These are phyloP conservation scores for Cudoniella acicularis DNA, from an alignment of 495 filamentous ascomycete genomes.

Conservation along the genomic window DNA sequence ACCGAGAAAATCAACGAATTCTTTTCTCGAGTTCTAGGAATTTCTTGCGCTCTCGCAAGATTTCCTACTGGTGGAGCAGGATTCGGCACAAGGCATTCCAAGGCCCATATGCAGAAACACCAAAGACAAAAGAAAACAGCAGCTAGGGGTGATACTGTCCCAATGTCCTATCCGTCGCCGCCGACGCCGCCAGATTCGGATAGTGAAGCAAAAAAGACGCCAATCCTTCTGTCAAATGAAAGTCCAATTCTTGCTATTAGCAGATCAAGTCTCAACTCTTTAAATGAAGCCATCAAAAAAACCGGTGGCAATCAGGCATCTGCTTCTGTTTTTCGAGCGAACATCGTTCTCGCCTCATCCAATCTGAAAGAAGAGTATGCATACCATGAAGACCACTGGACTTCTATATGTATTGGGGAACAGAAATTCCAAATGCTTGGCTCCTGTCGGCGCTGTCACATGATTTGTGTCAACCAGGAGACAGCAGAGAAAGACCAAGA, in stretches of 20 bases:
- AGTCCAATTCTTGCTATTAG: constrained; percentile 86
- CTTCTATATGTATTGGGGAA: constrained; percentile 42
- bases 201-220: constrained; percentile 33
- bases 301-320: constrained; percentile 57
- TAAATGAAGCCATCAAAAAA: constrained; percentile 67
- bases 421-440: constrained; percentile 69
- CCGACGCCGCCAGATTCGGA: constrained; percentile 47
- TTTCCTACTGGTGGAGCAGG: constrained; percentile 61
- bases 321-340: constrained; percentile 74
- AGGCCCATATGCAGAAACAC: constrained; percentile 57
- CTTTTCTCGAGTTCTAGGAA: constrained; percentile 68
- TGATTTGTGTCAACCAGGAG: constrained; percentile 89
- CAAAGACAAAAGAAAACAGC: constrained; percentile 31
- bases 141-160: constrained; percentile 32
- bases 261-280: constrained; percentile 67
- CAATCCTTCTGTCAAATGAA: constrained; percentile 84
- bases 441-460: constrained; percentile 83
- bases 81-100: constrained; percentile 57
- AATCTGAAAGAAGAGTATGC: neutral
- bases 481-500: constrained; percentile 76
- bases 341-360: constrained; percentile 62
- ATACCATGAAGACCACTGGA: constrained; percentile 57
- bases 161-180: constrained; percentile 51
- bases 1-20: constrained; percentile 62
- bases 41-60: constrained; percentile 75